Evolutionary conservation across 2,329 filamentous ascomycete genomes (phyloP).

Genomic region (Pseudocercospora vitis): DNA sequence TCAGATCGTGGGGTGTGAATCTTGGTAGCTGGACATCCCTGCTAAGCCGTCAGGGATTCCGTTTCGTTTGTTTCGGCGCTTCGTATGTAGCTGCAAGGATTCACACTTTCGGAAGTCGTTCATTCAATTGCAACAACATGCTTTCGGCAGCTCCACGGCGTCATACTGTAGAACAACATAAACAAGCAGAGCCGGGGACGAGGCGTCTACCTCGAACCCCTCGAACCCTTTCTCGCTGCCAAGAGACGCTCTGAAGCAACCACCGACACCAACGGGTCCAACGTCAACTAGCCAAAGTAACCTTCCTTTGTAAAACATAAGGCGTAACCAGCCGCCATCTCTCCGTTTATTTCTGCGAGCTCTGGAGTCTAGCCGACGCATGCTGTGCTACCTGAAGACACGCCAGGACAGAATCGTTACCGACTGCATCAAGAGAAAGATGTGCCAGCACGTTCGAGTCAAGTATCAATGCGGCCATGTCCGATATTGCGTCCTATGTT

Average conservation of each 20-base stretch:
- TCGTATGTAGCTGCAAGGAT: conserved; percentile 5
- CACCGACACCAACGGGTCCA: neutral
- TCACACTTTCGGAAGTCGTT: conserved; percentile 3
- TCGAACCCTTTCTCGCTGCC: neutral
- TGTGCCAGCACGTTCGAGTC: conserved; percentile 26
- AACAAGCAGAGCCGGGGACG: conserved; percentile 2
- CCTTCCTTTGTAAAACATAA: conserved; percentile 4
- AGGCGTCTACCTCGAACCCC: neutral
- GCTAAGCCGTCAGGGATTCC: neutral
- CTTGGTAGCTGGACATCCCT: neutral
- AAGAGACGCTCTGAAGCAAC: conserved; percentile 1
- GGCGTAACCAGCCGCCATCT: conserved; percentile 5
- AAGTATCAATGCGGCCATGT: conserved; percentile 22
- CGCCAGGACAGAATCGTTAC: neutral
- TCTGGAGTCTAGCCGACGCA: neutral
- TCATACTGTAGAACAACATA: neutral
- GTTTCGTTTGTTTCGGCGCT: conserved; percentile 5
- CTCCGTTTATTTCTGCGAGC: neutral
- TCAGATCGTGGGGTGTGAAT: conserved; percentile 1
- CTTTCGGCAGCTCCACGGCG: neutral
- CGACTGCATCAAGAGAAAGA: neutral
- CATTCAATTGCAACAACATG: conserved; percentile 2
- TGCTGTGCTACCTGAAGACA: conserved; percentile 3
- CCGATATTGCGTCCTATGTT: conserved; percentile 24
- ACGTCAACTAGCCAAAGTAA: neutral